Percentiles rank a stretch among this genome's conserved stretches.
These are phyloP conservation scores for Bonia amplexicaulis DNA, from an alignment of 176 grass and related monocot species.

Conservation along the genomic window DNA sequence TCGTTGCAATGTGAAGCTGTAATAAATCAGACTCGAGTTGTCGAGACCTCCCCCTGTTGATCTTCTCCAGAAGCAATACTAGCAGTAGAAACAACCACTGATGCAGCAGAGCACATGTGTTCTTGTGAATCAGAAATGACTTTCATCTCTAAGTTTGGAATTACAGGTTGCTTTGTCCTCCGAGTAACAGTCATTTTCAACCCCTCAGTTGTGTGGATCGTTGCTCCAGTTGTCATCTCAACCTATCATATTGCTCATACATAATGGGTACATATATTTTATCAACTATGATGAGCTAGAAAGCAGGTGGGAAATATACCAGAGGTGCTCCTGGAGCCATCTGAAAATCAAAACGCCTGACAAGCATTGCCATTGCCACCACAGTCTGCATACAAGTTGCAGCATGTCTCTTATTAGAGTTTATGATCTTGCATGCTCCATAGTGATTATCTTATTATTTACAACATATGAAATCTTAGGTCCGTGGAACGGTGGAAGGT, in stretches of 20 bases:
- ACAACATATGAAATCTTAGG: background rate
- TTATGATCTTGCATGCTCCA: background rate
- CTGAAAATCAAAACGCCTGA: constrained; percentile 89
- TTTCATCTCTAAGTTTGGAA: constrained; percentile 77
- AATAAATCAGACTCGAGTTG: constrained; percentile 47
- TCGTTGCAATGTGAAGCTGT: background rate
- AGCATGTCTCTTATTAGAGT: constrained; percentile 8
- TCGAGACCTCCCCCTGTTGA: constrained; percentile 48
- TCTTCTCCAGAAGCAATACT: constrained; percentile 47
- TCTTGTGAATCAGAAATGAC: constrained; percentile 45
- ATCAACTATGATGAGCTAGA: constrained; percentile 6
- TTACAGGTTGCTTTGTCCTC: constrained; percentile 61
- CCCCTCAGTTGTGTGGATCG: constrained; percentile 86
- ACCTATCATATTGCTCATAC: constrained; percentile 47
- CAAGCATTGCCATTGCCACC: constrained; percentile 89
- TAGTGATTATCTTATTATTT: constrained; percentile 4
- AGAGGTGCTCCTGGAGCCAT: constrained; percentile 76
- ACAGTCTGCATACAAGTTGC: constrained; percentile 59
- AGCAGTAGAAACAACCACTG: constrained; percentile 22
- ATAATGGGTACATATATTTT: background rate
- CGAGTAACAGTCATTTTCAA: constrained; percentile 90
- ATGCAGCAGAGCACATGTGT: constrained; percentile 22
- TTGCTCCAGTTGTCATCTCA: constrained; percentile 94
- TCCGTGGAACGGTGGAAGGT: background rate
- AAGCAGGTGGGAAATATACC: constrained; percentile 45